Evolutionary conservation across 352 stramenopile genomes (phyloP).

Genomic region (Pythium phragmitis): DNA sequence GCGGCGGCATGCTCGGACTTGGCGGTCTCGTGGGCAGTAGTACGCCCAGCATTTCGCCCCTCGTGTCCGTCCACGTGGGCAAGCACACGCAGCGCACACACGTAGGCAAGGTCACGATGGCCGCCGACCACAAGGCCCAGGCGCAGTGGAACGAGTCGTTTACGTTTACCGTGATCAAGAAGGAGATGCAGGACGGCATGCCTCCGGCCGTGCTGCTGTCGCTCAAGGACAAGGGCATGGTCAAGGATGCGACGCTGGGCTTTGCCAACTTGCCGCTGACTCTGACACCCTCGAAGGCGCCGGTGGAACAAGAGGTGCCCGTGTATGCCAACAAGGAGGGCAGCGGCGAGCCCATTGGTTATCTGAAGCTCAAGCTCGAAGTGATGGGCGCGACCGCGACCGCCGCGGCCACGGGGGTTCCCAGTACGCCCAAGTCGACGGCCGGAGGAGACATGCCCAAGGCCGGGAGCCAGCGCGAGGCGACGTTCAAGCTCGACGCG

Average conservation of each 20-base stretch:
- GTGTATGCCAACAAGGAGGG: slow-evolving; percentile 21
- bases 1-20: slow-evolving; percentile 60
- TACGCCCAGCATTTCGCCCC: slow-evolving; percentile 77
- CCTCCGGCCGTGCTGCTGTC: slow-evolving; percentile 30
- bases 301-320: slow-evolving; percentile 24
- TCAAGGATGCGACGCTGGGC: slow-evolving; percentile 45
- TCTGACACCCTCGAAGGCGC: slow-evolving; percentile 16
- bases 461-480: slow-evolving; percentile 1
- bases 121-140: slow-evolving; percentile 45
- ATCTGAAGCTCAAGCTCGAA: slow-evolving; percentile 28
- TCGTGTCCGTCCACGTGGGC: slow-evolving; percentile 75
- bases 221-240: slow-evolving; percentile 57
- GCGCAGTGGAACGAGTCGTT: slow-evolving; percentile 82
- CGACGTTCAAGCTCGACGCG: slow-evolving; percentile 23
- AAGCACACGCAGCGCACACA: slow-evolving; percentile 70
- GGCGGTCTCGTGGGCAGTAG: slow-evolving; percentile 74
- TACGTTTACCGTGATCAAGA: slow-evolving; percentile 61
- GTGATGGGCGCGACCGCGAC: slow-evolving; percentile 23
- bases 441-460: slow-evolving; percentile 6
- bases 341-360: slow-evolving; percentile 18
- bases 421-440: slow-evolving; percentile 1
- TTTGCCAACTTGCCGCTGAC: slow-evolving; percentile 21
- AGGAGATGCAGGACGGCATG: slow-evolving; percentile 45
- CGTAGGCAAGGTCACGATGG: slow-evolving; percentile 64
- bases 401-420: slow-evolving; percentile 6